phyloP scores from a whole-genome alignment of 139 green algal genomes.

The Zygnema cylindricum region DNA sequence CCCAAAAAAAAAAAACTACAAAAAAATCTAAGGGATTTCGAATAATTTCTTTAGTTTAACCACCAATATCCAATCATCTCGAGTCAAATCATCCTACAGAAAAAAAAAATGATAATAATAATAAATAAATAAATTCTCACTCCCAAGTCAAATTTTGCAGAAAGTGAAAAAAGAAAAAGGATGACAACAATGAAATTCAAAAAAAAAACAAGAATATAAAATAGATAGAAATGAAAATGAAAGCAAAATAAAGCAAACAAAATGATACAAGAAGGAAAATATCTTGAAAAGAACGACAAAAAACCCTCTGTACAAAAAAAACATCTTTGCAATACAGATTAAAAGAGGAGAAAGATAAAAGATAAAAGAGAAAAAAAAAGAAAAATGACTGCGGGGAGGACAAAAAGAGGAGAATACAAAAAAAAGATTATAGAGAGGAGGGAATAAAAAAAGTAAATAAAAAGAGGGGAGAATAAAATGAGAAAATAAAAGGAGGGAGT shows the following conservation, averaged over 20 bases:
- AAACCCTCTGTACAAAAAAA: too few species aligned
- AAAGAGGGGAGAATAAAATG: not conserved
- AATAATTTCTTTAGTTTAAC: conserved; percentile 86
- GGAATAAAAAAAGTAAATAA: not conserved
- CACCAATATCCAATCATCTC: conserved; percentile 94
- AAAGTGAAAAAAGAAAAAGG: not conserved
- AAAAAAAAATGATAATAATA: too few species aligned
- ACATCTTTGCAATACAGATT: too few species aligned
- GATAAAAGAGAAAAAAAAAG: too few species aligned
- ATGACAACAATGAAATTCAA: not conserved
- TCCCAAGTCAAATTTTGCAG: not conserved
- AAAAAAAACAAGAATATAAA: not conserved
- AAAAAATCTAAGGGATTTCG: conserved; percentile 67
- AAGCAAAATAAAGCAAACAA: not conserved
- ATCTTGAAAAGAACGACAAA: too few species aligned
- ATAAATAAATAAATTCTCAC: not conserved
- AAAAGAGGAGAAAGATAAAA: too few species aligned
- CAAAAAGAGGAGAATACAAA: too few species aligned
- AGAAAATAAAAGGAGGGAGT: not conserved
- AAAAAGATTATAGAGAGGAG: not conserved
- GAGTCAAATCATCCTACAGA: conserved; percentile 87
- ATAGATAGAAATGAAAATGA: not conserved
- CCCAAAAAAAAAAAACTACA: conserved; percentile 22
- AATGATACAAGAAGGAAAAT: not conserved
- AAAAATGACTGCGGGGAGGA: too few species aligned